phyloP scores from a whole-genome alignment of 2,329 filamentous ascomycete species.

The Beauveria sp. region DNA sequence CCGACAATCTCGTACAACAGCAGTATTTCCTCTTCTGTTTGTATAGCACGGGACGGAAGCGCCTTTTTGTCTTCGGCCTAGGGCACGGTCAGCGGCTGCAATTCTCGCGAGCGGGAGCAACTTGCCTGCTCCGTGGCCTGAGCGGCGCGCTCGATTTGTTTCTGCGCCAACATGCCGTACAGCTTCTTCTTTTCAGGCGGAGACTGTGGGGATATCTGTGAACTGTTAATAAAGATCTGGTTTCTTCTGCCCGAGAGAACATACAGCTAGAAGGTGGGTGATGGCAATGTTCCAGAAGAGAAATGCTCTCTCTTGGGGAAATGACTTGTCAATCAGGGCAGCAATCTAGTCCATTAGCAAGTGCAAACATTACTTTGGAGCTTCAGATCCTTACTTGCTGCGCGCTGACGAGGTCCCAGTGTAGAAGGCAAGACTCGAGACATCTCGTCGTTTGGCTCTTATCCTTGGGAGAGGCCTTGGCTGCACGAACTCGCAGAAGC shows the following conservation, averaged over 20 bases:
- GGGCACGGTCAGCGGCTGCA: not conserved
- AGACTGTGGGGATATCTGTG: slow-evolving; percentile 38
- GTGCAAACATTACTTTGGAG: not conserved
- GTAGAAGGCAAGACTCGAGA: slow-evolving; percentile 43
- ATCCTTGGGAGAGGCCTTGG: slow-evolving; percentile 45
- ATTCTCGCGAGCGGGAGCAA: too few species aligned
- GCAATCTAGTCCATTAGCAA: slow-evolving; percentile 37
- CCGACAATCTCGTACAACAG: slow-evolving; percentile 41
- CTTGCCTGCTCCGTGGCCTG: slow-evolving; percentile 36
- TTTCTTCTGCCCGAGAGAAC: slow-evolving; percentile 13
- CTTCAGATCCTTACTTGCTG: slow-evolving; percentile 38
- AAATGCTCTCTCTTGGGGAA: slow-evolving; percentile 38
- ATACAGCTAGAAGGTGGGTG: slow-evolving; percentile 45
- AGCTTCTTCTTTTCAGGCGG: slow-evolving; percentile 42
- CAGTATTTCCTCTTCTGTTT: slow-evolving; percentile 42
- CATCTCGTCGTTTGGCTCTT: slow-evolving; percentile 34
- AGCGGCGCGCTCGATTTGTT: slow-evolving; percentile 43
- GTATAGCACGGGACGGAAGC: slow-evolving; percentile 25
- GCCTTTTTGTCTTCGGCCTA: slow-evolving; percentile 14
- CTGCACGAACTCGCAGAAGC: slow-evolving; percentile 39
- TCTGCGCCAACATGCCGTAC: slow-evolving; percentile 42
- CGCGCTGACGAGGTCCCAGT: slow-evolving; percentile 49
- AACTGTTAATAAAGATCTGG: not conserved
- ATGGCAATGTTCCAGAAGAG: slow-evolving; percentile 49
- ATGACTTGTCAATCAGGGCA: slow-evolving; percentile 43